Base-by-base conservation (phyloP, 345 rosid genomes). In the Hirschfeldia incana region DNA sequence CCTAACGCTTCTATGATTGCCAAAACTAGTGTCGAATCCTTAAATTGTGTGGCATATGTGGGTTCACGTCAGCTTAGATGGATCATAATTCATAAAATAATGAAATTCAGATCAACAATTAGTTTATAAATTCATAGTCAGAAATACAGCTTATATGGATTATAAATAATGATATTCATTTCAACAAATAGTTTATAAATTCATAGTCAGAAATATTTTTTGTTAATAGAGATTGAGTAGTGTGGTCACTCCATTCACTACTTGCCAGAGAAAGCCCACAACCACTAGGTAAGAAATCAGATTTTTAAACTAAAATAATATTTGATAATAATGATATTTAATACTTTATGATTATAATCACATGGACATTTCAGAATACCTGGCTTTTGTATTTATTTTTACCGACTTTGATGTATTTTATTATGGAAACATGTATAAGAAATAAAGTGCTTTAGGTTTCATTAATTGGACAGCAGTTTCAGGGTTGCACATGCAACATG, bases 401-500 rank as follows among this genome's bases (percentile, higher is more conserved):
- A 79, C 70, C 44, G 74, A 46, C 55, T 73, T 51, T 26, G 8
- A 36, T 34, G 16, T 34, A 58, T 28, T 32, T 68, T 32, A 59
- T 6, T 17, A 66, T 66, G 51, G 57, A 59, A 36, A 55, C 51
- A 71, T 5, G 28, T n/a, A 69, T 69, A 34, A 3, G 53, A 37
- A 64, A 32, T 9, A 65, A 29, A 65, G 62, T 5, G 73, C 4
- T 72, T 72, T 42, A 44, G 30, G 26, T 39, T 8, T 33, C 15
- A 60, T 79, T 67, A 55, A 74, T 61, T 80, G 67, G 71, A 80
- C 83, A 80, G 79, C 79, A 80, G 69, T 63, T 74, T 74, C 83
- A 80, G 83, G 82, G 76, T 1, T 0, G 78, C 83, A 80, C 83
- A 80, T 80, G 83, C 79, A 69, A 37, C 83, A 80, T 80, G 83